Evolutionary conservation across 805 yeast species (phyloP).

Genomic region (Maudiozyma bulderi): DNA sequence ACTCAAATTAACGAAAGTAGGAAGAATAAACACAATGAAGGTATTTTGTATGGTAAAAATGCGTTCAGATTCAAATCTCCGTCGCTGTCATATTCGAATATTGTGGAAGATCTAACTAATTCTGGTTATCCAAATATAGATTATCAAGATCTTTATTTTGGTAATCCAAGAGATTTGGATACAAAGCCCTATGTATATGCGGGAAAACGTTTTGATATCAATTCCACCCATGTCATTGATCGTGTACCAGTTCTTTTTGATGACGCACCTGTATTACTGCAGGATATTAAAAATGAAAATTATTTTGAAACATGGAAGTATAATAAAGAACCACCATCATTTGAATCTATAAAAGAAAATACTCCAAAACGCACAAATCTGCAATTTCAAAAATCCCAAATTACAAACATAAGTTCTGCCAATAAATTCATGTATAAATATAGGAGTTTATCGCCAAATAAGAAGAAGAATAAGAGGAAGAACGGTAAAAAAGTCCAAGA

Average conservation of each 20-base stretch:
- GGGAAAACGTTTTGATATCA: slow-evolving; percentile 48
- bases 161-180: slow-evolving; percentile 43
- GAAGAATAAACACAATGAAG: neutral
- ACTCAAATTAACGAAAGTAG: neutral
- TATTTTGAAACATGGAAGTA: slow-evolving; percentile 37
- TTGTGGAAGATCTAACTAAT: slow-evolving; percentile 39
- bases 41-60: neutral
- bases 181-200: slow-evolving; percentile 52
- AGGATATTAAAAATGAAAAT: neutral
- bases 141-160: slow-evolving; percentile 56
- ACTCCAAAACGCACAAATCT: slow-evolving; percentile 4
- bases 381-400: slow-evolving; percentile 36
- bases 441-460: slow-evolving; percentile 3
- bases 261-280: slow-evolving; percentile 10
- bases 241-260: slow-evolving; percentile 24
- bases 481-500: slow-evolving; percentile 31
- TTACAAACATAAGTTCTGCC: slow-evolving; percentile 24
- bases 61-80: slow-evolving; percentile 10
- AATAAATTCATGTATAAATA: slow-evolving; percentile 11
- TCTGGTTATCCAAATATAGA: slow-evolving; percentile 42
- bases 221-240: slow-evolving; percentile 31
- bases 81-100: slow-evolving; percentile 23
- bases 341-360: slow-evolving; percentile 22
- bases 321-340: slow-evolving; percentile 39
- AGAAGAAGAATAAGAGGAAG: slow-evolving; percentile 17